A percentile compares a stretch with the other conserved stretches of the same genome.
These are phyloP conservation scores for Fusarium caatingaense DNA, from an alignment of 2,329 filamentous ascomycete species.

Conservation along the genomic window DNA sequence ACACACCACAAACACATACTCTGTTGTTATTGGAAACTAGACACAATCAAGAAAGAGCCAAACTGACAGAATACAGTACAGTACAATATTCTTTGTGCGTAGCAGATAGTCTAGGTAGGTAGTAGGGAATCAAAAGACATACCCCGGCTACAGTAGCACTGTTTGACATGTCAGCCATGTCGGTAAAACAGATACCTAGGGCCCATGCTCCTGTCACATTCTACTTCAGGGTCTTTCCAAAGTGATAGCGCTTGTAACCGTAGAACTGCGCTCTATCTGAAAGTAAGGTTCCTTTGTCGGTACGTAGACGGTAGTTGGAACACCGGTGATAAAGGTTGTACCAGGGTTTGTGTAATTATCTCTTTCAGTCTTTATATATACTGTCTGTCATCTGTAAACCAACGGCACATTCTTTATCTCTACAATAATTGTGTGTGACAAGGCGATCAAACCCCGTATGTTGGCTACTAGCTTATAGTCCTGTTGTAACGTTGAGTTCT, in stretches of 20 bases:
- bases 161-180: constrained; percentile 13
- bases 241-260: neutral
- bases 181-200: neutral
- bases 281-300: constrained; percentile 7
- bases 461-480: neutral
- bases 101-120: neutral
- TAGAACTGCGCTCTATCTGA: neutral
- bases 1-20: neutral
- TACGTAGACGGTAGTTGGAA: neutral
- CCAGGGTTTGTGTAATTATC: constrained; percentile 9
- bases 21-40: neutral
- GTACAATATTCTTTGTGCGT: neutral
- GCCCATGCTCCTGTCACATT: constrained; percentile 16
- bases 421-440: neutral
- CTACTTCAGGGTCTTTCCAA: constrained; percentile 11
- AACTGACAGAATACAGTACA: neutral
- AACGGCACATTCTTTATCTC: neutral
- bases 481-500: constrained; percentile 26
- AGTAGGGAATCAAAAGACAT: neutral
- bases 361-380: neutral
- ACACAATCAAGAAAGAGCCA: constrained; percentile 5
- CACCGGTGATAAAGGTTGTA: neutral
- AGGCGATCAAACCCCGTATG: neutral
- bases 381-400: neutral
- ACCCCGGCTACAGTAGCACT: neutral